These are phyloP conservation scores for Aspergillus proliferans DNA, from an alignment of 2,329 filamentous ascomycete genomes.

Conservation along the genomic window DNA sequence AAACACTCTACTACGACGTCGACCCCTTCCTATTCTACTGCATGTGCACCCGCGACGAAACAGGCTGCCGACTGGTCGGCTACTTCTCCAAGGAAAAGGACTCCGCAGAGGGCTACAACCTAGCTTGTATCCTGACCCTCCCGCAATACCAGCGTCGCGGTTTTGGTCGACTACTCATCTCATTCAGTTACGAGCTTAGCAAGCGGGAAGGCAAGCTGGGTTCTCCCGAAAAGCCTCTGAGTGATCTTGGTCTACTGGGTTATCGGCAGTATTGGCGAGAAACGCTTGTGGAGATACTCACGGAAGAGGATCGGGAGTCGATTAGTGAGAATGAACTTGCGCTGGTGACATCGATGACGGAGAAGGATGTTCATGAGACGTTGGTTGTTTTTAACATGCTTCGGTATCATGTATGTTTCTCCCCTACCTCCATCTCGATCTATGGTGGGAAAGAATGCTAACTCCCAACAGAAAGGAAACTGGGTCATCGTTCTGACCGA, in stretches of 20 bases:
- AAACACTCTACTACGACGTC: slow-evolving; percentile 96
- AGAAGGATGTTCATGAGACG: slow-evolving; percentile 91
- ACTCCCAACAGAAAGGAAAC: slow-evolving; percentile 62
- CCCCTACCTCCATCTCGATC: not conserved
- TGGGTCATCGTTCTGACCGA: slow-evolving; percentile 93
- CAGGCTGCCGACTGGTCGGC: slow-evolving; percentile 94
- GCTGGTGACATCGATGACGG: slow-evolving; percentile 81
- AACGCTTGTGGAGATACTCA: slow-evolving; percentile 79
- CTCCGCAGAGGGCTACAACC: slow-evolving; percentile 91
- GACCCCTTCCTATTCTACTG: slow-evolving; percentile 97
- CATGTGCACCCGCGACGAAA: slow-evolving; percentile 86
- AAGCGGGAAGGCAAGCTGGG: slow-evolving; percentile 93
- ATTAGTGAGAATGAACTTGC: slow-evolving; percentile 84
- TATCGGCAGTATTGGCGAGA: slow-evolving; percentile 99
- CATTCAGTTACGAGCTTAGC: slow-evolving; percentile 94
- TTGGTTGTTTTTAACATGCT: slow-evolving; percentile 92
- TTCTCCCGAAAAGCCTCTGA: slow-evolving; percentile 92
- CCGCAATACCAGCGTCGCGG: slow-evolving; percentile 95
- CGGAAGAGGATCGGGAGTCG: slow-evolving; percentile 58
- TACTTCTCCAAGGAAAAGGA: slow-evolving; percentile 99
- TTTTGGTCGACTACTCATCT: slow-evolving; percentile 86
- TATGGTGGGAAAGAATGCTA: slow-evolving; percentile 3
- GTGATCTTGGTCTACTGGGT: slow-evolving; percentile 83
- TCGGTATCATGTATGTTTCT: slow-evolving; percentile 63
- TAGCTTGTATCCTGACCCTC: slow-evolving; percentile 93